These are phyloP conservation scores for Fusarium sp. DNA, from an alignment of 2,329 filamentous ascomycete genomes.

Conservation along the genomic window DNA sequence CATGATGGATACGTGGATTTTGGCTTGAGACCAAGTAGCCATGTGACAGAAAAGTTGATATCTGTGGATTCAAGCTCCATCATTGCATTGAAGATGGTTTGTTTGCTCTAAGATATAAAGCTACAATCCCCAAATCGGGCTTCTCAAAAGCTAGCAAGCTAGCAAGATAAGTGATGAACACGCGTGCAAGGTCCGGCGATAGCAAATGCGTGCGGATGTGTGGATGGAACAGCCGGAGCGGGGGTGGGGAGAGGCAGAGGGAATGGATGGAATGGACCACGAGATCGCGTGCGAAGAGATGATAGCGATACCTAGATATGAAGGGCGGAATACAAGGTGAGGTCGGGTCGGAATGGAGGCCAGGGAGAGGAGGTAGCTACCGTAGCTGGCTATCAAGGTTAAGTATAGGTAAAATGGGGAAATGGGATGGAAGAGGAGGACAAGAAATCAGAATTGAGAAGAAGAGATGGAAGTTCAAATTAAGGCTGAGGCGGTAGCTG, in stretches of 20 bases:
- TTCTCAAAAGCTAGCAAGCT: constrained; percentile 24
- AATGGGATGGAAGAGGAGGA: constrained; percentile 2
- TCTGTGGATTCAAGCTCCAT: constrained; percentile 48
- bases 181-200: constrained; percentile 27
- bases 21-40: constrained; percentile 48
- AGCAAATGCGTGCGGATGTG: constrained; percentile 1
- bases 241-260: constrained; percentile 33
- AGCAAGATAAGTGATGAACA: constrained; percentile 22
- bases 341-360: background rate
- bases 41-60: constrained; percentile 50
- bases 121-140: constrained; percentile 34
- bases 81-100: constrained; percentile 32
- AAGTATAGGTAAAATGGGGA: background rate
- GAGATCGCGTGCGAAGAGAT: constrained; percentile 29
- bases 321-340: background rate
- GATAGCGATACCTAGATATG: constrained; percentile 1
- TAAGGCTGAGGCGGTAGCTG: constrained; percentile 42
- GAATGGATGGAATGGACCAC: background rate
- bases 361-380: background rate
- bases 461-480: constrained; percentile 26
- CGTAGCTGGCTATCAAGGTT: constrained; percentile 17
- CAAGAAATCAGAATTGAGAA: background rate
- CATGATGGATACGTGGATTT: constrained; percentile 45
- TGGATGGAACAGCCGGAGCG: constrained; percentile 38
- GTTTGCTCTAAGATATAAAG: constrained; percentile 42